phyloP scores from a whole-genome alignment of 1,284 basidiomycete species.

The Cerrena zonata region DNA sequence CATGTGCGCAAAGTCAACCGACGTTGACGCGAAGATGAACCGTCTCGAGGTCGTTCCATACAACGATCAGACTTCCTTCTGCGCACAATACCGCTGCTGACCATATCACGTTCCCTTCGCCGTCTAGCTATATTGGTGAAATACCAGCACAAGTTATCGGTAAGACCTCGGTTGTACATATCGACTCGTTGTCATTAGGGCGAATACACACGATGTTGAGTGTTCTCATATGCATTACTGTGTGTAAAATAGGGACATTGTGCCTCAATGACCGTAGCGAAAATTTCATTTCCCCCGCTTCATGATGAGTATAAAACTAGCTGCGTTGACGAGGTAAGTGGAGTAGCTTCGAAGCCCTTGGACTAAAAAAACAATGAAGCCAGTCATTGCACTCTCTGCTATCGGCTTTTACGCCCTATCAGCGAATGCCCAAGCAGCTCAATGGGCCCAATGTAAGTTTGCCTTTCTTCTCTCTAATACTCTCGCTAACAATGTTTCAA shows the following conservation, averaged over 20 bases:
- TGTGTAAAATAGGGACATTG: not conserved
- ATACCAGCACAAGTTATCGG: too few species aligned
- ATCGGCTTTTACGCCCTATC: not conserved
- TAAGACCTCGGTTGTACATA: not conserved
- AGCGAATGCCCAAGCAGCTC: not conserved
- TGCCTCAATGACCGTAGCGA: not conserved
- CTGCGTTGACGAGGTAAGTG: too few species aligned
- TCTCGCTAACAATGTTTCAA: not conserved
- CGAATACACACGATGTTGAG: not conserved
- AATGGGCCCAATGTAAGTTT: not conserved
- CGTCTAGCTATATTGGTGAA: too few species aligned
- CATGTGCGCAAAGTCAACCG: slow-evolving; percentile 5
- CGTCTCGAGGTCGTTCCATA: slow-evolving; percentile 1
- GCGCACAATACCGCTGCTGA: not conserved
- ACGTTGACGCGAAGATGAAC: slow-evolving; percentile 18
- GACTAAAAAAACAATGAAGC: too few species aligned
- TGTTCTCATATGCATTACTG: not conserved
- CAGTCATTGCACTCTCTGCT: not conserved
- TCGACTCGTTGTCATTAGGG: too few species aligned
- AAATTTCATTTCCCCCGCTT: not conserved
- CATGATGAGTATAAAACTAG: not conserved
- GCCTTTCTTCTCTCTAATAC: not conserved
- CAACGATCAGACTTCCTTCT: not conserved
- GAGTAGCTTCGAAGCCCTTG: too few species aligned
- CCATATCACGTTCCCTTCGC: not conserved